Percentiles rank a stretch among this genome's conserved stretches.
phyloP scores from a whole-genome alignment of 169 alveolate genomes.

The Plasmodium malariae region DNA sequence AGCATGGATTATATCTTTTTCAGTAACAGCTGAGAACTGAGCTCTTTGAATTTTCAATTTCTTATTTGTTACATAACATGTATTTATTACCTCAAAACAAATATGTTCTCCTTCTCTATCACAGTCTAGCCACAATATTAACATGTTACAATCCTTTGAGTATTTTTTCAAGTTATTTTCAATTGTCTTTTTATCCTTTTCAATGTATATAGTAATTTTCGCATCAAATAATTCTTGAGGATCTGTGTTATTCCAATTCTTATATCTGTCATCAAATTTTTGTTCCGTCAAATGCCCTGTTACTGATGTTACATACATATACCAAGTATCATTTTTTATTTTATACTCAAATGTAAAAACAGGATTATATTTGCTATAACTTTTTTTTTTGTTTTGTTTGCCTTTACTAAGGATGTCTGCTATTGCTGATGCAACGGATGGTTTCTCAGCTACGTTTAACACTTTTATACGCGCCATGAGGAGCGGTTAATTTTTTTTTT shows the following conservation, averaged over 20 bases:
- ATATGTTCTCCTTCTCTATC: conserved; percentile 99
- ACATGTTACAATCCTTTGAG: conserved; percentile 90
- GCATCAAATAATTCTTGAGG: conserved; percentile 97
- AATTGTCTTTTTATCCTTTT: conserved; percentile 83
- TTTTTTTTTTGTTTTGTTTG: conserved; percentile 82
- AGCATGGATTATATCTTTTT: conserved; percentile 94
- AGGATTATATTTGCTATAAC: conserved; percentile 72
- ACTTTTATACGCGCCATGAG: conserved; percentile 83
- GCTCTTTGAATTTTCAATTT: conserved; percentile 93
- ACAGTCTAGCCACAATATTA: conserved; percentile 99
- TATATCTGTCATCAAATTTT: conserved; percentile 95
- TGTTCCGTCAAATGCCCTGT: conserved; percentile 97
- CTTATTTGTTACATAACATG: conserved; percentile 77
- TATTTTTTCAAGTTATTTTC: conserved; percentile 91
- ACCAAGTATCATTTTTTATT: conserved; percentile 61
- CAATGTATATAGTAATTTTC: conserved; percentile 91
- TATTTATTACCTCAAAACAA: conserved; percentile 97
- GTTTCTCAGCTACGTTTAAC: conserved; percentile 99
- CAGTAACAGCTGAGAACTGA: conserved; percentile 97
- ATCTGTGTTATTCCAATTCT: conserved; percentile 95
- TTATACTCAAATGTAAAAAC: conserved; percentile 52
- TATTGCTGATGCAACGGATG: conserved; percentile 97
- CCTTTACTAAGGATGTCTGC: conserved; percentile 93
- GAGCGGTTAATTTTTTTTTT: not conserved
- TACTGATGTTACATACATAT: conserved; percentile 79